phyloP scores from a whole-genome alignment of 352 stramenopile genomes.

The Thalassiosira sp. region DNA sequence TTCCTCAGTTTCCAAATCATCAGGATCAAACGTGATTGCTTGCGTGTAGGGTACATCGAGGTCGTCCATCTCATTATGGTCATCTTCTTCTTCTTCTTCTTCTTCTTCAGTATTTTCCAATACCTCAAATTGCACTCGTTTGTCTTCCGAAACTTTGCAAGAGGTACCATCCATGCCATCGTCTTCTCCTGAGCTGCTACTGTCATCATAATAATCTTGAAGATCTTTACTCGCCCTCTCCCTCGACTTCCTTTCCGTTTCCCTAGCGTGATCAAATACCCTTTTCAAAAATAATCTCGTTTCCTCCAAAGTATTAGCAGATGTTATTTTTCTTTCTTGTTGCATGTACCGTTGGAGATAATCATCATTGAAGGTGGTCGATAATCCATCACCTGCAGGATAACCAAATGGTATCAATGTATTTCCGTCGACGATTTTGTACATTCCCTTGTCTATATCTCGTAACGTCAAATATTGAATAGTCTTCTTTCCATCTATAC shows the following conservation, averaged over 20 bases:
- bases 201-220: slow-evolving; percentile 19
- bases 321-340: not conserved
- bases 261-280: slow-evolving; percentile 15
- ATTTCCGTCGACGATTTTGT: slow-evolving; percentile 9
- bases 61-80: slow-evolving; percentile 18
- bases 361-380: slow-evolving; percentile 7
- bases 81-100: slow-evolving; percentile 4
- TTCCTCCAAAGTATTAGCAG: slow-evolving; percentile 3
- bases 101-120: not conserved
- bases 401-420: slow-evolving; percentile 25
- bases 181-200: slow-evolving; percentile 1
- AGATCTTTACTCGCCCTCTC: slow-evolving; percentile 12
- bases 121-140: slow-evolving; percentile 5
- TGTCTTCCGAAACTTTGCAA: not conserved
- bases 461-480: slow-evolving; percentile 19
- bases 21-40: slow-evolving; percentile 11
- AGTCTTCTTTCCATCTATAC: not conserved
- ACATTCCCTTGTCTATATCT: slow-evolving; percentile 4
- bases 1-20: slow-evolving; percentile 2
- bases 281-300: slow-evolving; percentile 17
- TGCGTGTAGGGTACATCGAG: slow-evolving; percentile 14
- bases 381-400: not conserved
- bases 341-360: slow-evolving; percentile 18
- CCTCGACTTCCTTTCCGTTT: slow-evolving; percentile 9
- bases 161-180: not conserved